phyloP scores from a whole-genome alignment of 2,329 filamentous ascomycete species.

The Cladophialophora chaetospira region DNA sequence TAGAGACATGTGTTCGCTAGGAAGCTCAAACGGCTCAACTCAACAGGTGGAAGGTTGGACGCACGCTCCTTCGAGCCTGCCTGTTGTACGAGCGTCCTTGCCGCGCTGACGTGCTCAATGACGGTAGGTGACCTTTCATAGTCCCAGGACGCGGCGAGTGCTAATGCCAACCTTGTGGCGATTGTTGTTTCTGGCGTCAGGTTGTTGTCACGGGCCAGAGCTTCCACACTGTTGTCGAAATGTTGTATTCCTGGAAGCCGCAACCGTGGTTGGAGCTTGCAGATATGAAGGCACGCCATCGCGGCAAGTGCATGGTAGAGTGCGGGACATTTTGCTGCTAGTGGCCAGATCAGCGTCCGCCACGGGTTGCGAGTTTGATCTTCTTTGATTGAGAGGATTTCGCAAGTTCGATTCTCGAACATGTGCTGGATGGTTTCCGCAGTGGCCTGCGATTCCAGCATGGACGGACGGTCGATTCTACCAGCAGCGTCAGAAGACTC shows the following conservation, averaged over 20 bases:
- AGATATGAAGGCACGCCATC: conserved; percentile 17
- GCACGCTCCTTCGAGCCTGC: conserved; percentile 43
- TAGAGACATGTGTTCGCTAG: conserved; percentile 72
- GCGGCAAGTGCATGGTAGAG: conserved; percentile 23
- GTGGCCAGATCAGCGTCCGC: conserved; percentile 18
- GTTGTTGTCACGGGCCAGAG: neutral
- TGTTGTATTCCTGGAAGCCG: conserved; percentile 11
- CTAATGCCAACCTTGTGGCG: conserved; percentile 17
- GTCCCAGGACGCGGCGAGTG: conserved; percentile 20
- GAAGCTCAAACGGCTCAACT: conserved; percentile 50
- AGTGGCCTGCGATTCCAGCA: neutral
- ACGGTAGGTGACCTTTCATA: conserved; percentile 12
- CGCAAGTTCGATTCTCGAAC: conserved; percentile 18
- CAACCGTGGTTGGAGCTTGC: conserved; percentile 16
- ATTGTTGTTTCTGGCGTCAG: conserved; percentile 2
- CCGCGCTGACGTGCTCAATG: conserved; percentile 18
- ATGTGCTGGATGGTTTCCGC: conserved; percentile 13
- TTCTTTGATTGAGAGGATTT: conserved; percentile 22
- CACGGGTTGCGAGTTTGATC: conserved; percentile 22
- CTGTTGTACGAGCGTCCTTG: conserved; percentile 11
- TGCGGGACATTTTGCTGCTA: conserved; percentile 12
- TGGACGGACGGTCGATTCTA: neutral
- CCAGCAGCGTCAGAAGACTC: neutral
- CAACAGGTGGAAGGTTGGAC: neutral
- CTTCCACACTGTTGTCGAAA: conserved; percentile 8